Evolutionary conservation across 1,284 basidiomycete species (phyloP).

Genomic region (Chalciporus piperatoides): DNA sequence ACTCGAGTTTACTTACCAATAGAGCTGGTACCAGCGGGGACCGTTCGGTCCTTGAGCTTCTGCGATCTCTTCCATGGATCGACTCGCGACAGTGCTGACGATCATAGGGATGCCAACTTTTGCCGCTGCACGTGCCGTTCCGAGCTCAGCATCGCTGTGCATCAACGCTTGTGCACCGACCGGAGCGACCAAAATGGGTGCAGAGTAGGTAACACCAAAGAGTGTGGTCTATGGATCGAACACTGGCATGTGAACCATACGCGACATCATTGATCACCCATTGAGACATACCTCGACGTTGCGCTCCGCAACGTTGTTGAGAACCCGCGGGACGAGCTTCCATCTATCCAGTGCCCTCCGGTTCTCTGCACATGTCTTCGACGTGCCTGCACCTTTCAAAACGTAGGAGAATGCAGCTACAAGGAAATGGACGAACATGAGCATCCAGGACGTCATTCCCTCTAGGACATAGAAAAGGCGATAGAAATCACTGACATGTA

Average conservation of each 20-base stretch:
- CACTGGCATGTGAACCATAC: background rate
- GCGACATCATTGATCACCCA: no score
- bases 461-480: conserved; percentile 5
- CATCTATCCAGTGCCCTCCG: conserved; percentile 53
- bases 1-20: conserved; percentile 46
- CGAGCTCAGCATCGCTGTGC: conserved; percentile 65
- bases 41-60: conserved; percentile 54
- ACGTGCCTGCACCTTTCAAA: conserved; percentile 58
- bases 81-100: conserved; percentile 67
- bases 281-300: conserved; percentile 49
- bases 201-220: conserved; percentile 63
- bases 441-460: background rate
- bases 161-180: conserved; percentile 74
- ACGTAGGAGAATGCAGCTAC: conserved; percentile 62
- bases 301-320: conserved; percentile 63
- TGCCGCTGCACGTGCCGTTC: conserved; percentile 60
- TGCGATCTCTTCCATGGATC: conserved; percentile 72
- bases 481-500: conserved; percentile 28
- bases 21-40: conserved; percentile 77
- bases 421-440: background rate
- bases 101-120: conserved; percentile 66
- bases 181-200: conserved; percentile 69
- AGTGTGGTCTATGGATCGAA: conserved; percentile 50
- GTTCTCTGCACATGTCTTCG: conserved; percentile 56
- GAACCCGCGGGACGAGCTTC: conserved; percentile 72